Percentiles rank a stretch among this genome's conserved stretches.
These are phyloP conservation scores for Tetracladium setigerum DNA, from an alignment of 495 filamentous ascomycete genomes.

Conservation along the genomic window DNA sequence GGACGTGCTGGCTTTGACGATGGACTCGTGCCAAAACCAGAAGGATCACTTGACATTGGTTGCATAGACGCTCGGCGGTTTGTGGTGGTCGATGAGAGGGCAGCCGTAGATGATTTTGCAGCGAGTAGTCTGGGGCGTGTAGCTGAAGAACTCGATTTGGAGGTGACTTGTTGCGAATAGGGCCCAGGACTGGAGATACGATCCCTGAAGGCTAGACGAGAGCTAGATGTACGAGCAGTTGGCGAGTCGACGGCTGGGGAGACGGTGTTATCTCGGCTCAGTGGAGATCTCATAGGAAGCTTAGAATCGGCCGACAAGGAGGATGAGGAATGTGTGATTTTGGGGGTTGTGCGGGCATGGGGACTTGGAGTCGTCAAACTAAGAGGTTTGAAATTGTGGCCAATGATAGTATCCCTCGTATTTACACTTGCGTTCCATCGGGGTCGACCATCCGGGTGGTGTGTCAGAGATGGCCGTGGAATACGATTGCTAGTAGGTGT, in stretches of 20 bases:
- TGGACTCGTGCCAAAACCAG: slow-evolving; percentile 18
- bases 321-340: slow-evolving; percentile 25
- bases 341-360: slow-evolving; percentile 40
- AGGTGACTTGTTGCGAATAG: slow-evolving; percentile 21
- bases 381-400: slow-evolving; percentile 63
- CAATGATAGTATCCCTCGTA: slow-evolving; percentile 55
- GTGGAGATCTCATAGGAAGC: slow-evolving; percentile 37
- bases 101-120: slow-evolving; percentile 27
- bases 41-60: slow-evolving; percentile 12
- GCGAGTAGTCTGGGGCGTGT: slow-evolving; percentile 19
- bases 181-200: slow-evolving; percentile 34
- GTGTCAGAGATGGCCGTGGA: slow-evolving; percentile 30
- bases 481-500: slow-evolving; percentile 50
- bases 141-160: slow-evolving; percentile 21
- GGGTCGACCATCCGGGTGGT: slow-evolving; percentile 49
- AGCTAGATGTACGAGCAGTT: slow-evolving; percentile 20
- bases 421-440: slow-evolving; percentile 76
- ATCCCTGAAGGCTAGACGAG: slow-evolving; percentile 41
- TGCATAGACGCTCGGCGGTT: slow-evolving; percentile 42
- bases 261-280: slow-evolving; percentile 32
- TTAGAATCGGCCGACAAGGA: slow-evolving; percentile 30
- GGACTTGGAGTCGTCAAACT: slow-evolving; percentile 50
- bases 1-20: slow-evolving; percentile 28
- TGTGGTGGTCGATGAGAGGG: slow-evolving; percentile 14
- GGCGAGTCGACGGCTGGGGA: slow-evolving; percentile 31